A percentile compares a stretch with the other conserved stretches of the same genome.
Conservation (phyloP, 2,329 filamentous ascomycete genomes). For the Penicillium concentricum region DNA sequence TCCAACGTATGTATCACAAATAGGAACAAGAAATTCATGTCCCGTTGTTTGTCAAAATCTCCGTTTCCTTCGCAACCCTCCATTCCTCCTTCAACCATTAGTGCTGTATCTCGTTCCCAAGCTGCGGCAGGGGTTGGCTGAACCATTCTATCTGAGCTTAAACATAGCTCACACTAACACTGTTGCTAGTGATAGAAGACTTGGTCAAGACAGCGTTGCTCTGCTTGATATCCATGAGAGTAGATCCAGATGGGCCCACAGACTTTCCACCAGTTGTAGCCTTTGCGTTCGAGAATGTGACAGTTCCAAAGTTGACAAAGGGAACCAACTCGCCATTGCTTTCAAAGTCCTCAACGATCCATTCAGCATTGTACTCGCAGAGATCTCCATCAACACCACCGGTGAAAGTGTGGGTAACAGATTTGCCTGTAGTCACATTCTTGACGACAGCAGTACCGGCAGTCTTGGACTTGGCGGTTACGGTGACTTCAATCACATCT, state of each 20-base stretch:
- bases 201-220: constrained; percentile 33
- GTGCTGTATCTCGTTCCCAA: not conserved
- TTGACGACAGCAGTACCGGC: constrained; percentile 46
- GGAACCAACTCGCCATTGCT: constrained; percentile 37
- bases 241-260: constrained; percentile 37
- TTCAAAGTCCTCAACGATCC: constrained; percentile 58
- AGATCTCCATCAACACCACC: constrained; percentile 41
- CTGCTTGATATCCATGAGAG: constrained; percentile 49
- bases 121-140: not conserved
- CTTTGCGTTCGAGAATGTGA: constrained; percentile 45
- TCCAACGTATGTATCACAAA: not conserved
- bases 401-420: constrained; percentile 51
- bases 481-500: constrained; percentile 42
- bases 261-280: constrained; percentile 31
- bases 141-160: not conserved
- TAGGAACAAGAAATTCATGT: too few species aligned
- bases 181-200: constrained; percentile 4
- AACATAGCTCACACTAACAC: not conserved
- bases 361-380: constrained; percentile 59
- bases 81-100: not conserved
- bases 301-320: constrained; percentile 49
- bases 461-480: constrained; percentile 40
- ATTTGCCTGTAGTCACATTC: constrained; percentile 51
- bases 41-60: not conserved
- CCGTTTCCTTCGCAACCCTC: not conserved